Evolutionary conservation across 768 basidiomycete species (phyloP).

Genomic region (Russula abietina): DNA sequence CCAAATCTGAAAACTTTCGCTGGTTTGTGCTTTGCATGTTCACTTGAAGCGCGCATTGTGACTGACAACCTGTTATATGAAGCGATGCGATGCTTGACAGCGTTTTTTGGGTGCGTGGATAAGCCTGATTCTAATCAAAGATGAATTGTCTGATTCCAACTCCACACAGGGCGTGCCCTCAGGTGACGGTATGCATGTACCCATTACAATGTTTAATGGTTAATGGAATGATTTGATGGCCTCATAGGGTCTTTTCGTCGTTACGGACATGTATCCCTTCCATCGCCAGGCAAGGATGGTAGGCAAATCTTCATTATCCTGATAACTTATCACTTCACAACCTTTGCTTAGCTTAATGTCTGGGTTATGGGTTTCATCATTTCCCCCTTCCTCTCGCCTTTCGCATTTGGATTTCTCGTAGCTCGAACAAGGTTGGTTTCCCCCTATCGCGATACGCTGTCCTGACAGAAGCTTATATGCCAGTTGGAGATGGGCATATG

Average conservation of each 20-base stretch:
- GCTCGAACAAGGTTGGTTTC: conserved; percentile 40
- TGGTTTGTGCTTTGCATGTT: conserved; percentile 36
- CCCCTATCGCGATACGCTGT: neutral
- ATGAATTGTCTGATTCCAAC: neutral
- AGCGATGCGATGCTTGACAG: conserved; percentile 57
- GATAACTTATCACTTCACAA: neutral
- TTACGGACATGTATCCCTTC: conserved; percentile 63
- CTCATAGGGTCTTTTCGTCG: conserved; percentile 48
- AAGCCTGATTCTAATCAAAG: neutral
- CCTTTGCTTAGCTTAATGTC: conserved; percentile 46
- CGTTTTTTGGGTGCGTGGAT: conserved; percentile 47
- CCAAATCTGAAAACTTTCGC: conserved; percentile 52
- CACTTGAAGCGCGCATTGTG: neutral
- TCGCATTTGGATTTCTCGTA: conserved; percentile 62
- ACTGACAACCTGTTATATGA: neutral
- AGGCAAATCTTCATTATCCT: neutral
- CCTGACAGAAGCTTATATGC: neutral
- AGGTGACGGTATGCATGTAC: conserved; percentile 41
- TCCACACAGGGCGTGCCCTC: conserved; percentile 45
- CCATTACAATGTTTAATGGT: neutral
- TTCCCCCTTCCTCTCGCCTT: conserved; percentile 59
- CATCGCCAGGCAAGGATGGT: conserved; percentile 64
- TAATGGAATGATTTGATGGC: neutral
- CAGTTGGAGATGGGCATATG: conserved; percentile 63
- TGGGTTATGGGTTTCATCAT: conserved; percentile 73